Evolutionary conservation across 2,329 filamentous ascomycete species (phyloP), one percentile per base, ranked within the genome.

Genomic region (Fusarium sp.): DNA sequence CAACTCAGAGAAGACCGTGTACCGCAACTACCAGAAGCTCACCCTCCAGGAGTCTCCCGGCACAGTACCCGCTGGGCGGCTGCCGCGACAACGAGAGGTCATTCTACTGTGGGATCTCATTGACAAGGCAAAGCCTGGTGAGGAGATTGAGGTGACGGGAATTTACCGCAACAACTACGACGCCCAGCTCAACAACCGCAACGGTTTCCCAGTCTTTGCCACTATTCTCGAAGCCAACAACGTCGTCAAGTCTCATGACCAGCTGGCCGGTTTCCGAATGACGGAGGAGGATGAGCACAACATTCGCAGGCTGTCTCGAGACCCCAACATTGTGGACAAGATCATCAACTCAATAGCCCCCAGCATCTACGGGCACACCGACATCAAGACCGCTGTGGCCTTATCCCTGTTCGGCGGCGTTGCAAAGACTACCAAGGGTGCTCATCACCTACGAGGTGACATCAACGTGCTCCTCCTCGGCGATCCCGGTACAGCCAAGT

Each of bases 111-210:
- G 95, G 87, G 95, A 99, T 78, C 82, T 99, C 50, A 99, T 99
- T 66, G 95, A 99, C 76, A 91, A 87, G 63, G 94, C 94, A 37
- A 99, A 99, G 79, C 95, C 95, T 25, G 95, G 95, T 52, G 95
- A 99, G 76, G 96, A 99, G 74, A 93, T 99, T 53, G 95, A 99
- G 72, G 88, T 99, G 9, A 98, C 93, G 8, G 95, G 95, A 63
- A 91, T 97, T 68, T 99, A 99, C 79, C 89, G 93, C 69, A 99
- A 99, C 81, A 98, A 96, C 79, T 99, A 97, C 72, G 94, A 98
- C 74, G 93, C 95, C 4, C 92, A 96, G 69, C 84, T 99, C 50
- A 99, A 99, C 79, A 98, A 97, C 80, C 94, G 95, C 72, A 99
- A 98, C 72, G 95, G 95, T 5, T 98, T 99, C 78, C 95, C 95